Evolutionary conservation across 768 basidiomycete species (phyloP).

Genomic region (Termitomyces sp.): DNA sequence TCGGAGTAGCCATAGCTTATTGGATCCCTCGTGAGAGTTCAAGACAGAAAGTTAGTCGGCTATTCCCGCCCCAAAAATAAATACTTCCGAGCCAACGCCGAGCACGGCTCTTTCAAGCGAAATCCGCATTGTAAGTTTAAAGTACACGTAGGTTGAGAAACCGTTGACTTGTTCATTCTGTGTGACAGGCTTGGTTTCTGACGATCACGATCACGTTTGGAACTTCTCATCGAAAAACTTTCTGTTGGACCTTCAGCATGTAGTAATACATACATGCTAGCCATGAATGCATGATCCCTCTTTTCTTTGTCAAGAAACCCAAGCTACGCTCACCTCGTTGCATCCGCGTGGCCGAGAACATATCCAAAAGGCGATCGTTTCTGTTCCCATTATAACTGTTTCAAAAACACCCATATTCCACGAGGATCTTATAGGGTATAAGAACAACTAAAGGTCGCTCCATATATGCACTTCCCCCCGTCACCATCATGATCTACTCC

Average conservation of each 20-base stretch:
- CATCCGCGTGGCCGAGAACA: constrained; percentile 30
- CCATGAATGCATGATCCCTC: neutral
- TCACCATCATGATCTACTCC: constrained; percentile 19
- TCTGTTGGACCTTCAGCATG: neutral
- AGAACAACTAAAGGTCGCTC: constrained; percentile 6
- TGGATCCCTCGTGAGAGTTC: no score
- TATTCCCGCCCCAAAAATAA: no score
- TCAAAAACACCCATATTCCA: constrained; percentile 27
- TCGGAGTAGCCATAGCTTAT: no score
- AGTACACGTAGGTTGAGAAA: no score
- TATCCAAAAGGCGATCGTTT: neutral
- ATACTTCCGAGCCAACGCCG: no score
- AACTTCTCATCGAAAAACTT: neutral
- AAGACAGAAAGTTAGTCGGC: no score
- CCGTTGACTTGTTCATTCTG: no score
- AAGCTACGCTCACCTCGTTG: constrained; percentile 15
- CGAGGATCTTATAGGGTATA: constrained; percentile 25
- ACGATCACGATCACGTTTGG: no score
- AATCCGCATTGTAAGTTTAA: no score
- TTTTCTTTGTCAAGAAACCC: neutral
- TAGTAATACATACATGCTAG: neutral
- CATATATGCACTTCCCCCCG: constrained; percentile 4
- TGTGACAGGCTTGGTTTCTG: no score
- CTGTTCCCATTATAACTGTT: constrained; percentile 16
- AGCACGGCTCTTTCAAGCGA: no score